Conservation (phyloP, 331 rosid genomes). For the Quercus tomentella region DNA sequence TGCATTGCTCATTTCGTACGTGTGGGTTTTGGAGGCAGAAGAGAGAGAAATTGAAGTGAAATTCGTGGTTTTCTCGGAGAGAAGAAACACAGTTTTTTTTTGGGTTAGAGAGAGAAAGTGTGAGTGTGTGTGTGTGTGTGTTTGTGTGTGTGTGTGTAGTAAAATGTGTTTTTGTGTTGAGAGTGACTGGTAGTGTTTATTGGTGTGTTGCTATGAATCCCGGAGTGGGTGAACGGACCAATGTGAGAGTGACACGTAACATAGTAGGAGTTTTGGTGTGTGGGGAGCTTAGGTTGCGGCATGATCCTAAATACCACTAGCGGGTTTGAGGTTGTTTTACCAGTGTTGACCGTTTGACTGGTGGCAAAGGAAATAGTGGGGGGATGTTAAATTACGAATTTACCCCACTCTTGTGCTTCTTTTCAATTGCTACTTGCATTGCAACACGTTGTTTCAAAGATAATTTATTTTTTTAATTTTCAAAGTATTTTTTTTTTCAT, state of each 20-base stretch:
- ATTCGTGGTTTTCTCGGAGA: constrained; percentile 46
- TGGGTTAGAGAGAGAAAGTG: neutral
- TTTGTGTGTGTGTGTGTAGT: neutral
- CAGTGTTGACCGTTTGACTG: constrained; percentile 29
- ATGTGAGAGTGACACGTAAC: constrained; percentile 49
- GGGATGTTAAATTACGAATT: neutral
- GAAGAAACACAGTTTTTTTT: constrained; percentile 28
- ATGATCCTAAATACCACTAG: constrained; percentile 31
- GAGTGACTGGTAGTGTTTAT: constrained; percentile 65
- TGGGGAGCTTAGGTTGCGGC: constrained; percentile 32
- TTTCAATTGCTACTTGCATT: neutral
- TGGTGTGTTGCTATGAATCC: constrained; percentile 89
- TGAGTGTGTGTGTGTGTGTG: constrained; percentile 18
- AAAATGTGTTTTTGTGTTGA: constrained; percentile 36
- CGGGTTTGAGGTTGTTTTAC: constrained; percentile 21
- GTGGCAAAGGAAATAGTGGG: neutral
- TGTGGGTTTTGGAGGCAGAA: constrained; percentile 33
- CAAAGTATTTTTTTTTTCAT: too few relatives aligned
- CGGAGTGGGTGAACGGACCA: constrained; percentile 50
- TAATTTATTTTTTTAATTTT: too few relatives aligned
- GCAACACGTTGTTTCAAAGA: neutral
- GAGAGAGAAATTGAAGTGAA: constrained; percentile 29
- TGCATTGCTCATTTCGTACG: constrained; percentile 37
- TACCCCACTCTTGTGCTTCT: neutral
- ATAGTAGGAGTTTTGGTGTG: neutral